These are phyloP conservation scores for Alternaria sp. DNA, from an alignment of 2,329 filamentous ascomycete genomes.

Conservation along the genomic window DNA sequence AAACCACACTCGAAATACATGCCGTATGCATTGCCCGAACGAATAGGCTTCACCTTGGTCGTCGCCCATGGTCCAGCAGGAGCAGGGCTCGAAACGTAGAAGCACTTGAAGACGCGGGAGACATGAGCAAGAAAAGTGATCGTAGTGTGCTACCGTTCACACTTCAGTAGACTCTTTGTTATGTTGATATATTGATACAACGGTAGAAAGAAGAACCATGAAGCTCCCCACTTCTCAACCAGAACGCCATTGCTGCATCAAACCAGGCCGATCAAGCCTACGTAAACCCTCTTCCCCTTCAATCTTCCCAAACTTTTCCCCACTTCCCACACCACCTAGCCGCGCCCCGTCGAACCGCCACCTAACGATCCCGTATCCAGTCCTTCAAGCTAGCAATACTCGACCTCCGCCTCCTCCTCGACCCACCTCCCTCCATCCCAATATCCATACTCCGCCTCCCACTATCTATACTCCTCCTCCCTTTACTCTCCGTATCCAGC, in stretches of 20 bases:
- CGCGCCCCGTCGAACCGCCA: neutral
- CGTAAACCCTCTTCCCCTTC: neutral
- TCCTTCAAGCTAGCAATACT: slow-evolving; percentile 21
- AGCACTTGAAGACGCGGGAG: too few species aligned
- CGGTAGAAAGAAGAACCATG: neutral
- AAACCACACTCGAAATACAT: too few species aligned
- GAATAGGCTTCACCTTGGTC: too few species aligned
- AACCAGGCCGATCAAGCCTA: neutral
- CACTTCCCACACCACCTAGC: neutral
- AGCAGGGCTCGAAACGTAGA: too few species aligned
- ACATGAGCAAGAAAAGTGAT: neutral
- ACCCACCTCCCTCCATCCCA: neutral
- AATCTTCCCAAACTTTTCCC: neutral
- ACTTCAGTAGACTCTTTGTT: neutral
- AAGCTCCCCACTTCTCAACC: neutral
- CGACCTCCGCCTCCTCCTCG: slow-evolving; percentile 9
- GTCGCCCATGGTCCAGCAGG: too few species aligned
- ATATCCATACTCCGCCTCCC: slow-evolving; percentile 14
- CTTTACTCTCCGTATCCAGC: slow-evolving; percentile 19
- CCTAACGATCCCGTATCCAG: slow-evolving; percentile 17
- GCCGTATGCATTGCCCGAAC: too few species aligned
- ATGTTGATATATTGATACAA: neutral
- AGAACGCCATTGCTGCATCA: neutral
- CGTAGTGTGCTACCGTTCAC: neutral
- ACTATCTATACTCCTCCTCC: slow-evolving; percentile 15